A percentile compares a stretch with the other conserved stretches of the same genome.
Conservation (phyloP, 164 flowering plant genomes). For the Hamamelis virginiana region DNA sequence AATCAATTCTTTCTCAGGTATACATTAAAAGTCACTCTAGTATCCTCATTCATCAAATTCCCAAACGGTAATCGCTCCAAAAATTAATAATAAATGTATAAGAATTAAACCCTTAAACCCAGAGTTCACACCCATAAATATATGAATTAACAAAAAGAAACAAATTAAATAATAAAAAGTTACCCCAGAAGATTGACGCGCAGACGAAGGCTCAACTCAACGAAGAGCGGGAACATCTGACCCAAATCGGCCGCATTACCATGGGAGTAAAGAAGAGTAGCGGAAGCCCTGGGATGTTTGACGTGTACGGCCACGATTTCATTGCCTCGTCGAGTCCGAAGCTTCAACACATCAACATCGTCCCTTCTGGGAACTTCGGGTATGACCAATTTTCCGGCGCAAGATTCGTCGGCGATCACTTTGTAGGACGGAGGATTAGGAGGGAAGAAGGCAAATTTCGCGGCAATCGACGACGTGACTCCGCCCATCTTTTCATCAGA, state of each 20-base stretch:
- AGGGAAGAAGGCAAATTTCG: conserved; percentile 88
- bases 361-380: conserved; percentile 61
- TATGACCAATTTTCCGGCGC: conserved; percentile 32
- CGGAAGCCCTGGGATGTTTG: conserved; percentile 55
- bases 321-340: conserved; percentile 64
- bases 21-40: not conserved
- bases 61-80: not conserved
- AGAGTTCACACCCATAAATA: not conserved
- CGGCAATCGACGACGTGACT: conserved; percentile 74
- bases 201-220: conserved; percentile 62
- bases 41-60: not conserved
- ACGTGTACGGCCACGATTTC: conserved; percentile 71
- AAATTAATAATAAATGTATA: not conserved
- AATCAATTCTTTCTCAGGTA: not conserved
- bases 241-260: conserved; percentile 96
- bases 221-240: conserved; percentile 81
- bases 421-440: conserved; percentile 81
- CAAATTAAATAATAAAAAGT: not conserved
- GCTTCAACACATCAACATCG: conserved; percentile 64
- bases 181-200: conserved; percentile 84
- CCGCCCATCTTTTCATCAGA: conserved; percentile 48
- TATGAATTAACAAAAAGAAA: not conserved
- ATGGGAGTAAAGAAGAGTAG: conserved; percentile 79
- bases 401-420: conserved; percentile 38
- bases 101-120: not conserved